Base-by-base conservation (phyloP, 495 filamentous ascomycete genomes). In the Penicillium herquei region DNA sequence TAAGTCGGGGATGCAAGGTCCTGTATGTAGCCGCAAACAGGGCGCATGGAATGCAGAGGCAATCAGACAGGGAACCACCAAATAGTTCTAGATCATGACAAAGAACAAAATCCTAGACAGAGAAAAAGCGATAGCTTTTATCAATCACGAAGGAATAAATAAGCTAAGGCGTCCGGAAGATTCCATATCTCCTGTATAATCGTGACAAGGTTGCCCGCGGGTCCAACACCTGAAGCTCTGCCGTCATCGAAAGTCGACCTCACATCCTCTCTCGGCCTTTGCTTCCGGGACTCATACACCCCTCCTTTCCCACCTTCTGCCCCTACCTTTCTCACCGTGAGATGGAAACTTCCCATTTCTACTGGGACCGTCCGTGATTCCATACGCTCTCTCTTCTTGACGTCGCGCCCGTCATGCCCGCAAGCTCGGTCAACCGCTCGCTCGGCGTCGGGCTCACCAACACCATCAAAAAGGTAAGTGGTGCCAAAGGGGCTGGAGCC, bases 391-490 rank as follows among this genome's bases (percentile, higher is more conserved):
- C 57, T 55, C 12, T 44, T 17, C 40, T 44, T 50, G 12, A 50
- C 41, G 30, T 64, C 63, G 67, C 59, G 53, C 82, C 78, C 79
- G 67, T 72, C 80, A 83, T 60, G 83, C 84, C 51, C 5, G 50
- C 10, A 42, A 75, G 66, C 45, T 84, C 78, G 44, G 71, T 72
- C 56, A 77, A 80, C 58, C 84, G 88, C 73, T 87, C 86, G 16
- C 78, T 91, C 54, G 83, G 84, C 30, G 69, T 63, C 9, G 72
- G 76, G 6, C 73, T 90, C 18, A 78, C 87, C 63, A 68, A 62
- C 49, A 77, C 71, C 45, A 84, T 91, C 67, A 85, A 86, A 71
- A 76, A 89, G 81, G 88, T 91, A 67, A 49, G 32, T 13, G 9
- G 0, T 34, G 1, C 30, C 18, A 10, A 8, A 18, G 17, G 12